Evolutionary conservation across 1,284 basidiomycete genomes (phyloP).

Genomic region (Inonotus hispidus): DNA sequence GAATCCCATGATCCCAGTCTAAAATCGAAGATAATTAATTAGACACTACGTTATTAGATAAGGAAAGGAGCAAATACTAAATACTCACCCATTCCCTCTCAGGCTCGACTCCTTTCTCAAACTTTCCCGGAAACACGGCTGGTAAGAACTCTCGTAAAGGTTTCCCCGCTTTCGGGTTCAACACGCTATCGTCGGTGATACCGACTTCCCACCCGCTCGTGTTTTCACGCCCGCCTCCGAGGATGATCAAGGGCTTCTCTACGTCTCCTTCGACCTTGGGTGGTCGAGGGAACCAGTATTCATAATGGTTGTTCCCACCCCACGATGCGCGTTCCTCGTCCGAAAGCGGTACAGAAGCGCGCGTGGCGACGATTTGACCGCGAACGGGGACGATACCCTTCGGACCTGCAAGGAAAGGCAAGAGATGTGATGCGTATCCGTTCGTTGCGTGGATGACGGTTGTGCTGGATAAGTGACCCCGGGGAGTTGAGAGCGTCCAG

Average conservation of each 20-base stretch:
- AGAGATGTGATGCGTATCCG: conserved; percentile 62
- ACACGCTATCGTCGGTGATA: conserved; percentile 54
- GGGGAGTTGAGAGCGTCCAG: conserved; percentile 53
- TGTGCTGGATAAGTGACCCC: conserved; percentile 50
- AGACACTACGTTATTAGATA: conserved; percentile 14
- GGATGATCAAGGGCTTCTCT: conserved; percentile 51
- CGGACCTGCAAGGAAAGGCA: conserved; percentile 53
- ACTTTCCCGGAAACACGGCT: conserved; percentile 49
- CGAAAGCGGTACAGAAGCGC: conserved; percentile 39
- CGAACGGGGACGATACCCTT: conserved; percentile 64
- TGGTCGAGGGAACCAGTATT: conserved; percentile 82
- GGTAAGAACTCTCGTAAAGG: conserved; percentile 56
- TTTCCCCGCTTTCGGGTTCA: conserved; percentile 44
- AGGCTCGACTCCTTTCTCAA: conserved; percentile 39
- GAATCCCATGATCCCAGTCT: conserved; percentile 83
- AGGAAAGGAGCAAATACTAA: too few relatives aligned
- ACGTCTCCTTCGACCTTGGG: conserved; percentile 22
- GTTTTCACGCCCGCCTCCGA: conserved; percentile 65
- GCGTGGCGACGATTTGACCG: conserved; percentile 64
- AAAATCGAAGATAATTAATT: background rate
- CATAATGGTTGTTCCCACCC: conserved; percentile 48
- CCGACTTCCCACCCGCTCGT: conserved; percentile 43
- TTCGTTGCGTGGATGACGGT: conserved; percentile 79
- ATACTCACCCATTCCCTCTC: conserved; percentile 71
- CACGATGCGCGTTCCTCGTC: conserved; percentile 33